These are phyloP conservation scores for Malassezia restricta DNA, from an alignment of 1,284 basidiomycete genomes.

Conservation along the genomic window DNA sequence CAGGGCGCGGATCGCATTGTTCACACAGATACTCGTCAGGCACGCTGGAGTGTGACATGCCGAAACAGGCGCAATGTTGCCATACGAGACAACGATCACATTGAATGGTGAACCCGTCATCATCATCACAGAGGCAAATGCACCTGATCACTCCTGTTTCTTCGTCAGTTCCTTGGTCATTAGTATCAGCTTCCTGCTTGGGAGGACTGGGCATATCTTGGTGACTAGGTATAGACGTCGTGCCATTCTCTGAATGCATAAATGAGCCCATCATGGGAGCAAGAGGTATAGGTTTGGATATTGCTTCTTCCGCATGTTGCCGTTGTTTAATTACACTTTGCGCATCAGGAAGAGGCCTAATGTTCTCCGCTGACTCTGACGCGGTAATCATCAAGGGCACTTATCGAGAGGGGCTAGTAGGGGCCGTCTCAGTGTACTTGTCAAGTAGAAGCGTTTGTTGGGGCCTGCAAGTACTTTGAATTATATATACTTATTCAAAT, in stretches of 20 bases:
- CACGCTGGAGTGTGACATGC: constrained; percentile 50
- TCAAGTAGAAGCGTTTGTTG: too few species aligned
- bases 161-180: constrained; percentile 35
- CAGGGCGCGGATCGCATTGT: constrained; percentile 43
- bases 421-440: too few species aligned
- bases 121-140: constrained; percentile 59
- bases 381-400: background rate
- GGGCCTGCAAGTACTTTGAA: background rate
- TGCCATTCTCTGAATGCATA: background rate
- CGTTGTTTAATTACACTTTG: background rate
- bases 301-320: background rate
- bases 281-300: background rate
- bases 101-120: constrained; percentile 83
- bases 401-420: background rate
- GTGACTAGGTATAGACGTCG: too few species aligned
- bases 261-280: constrained; percentile 5
- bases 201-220: background rate
- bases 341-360: background rate
- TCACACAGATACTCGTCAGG: constrained; percentile 56
- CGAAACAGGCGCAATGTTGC: constrained; percentile 79
- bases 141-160: constrained; percentile 49
- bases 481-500: background rate
- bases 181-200: constrained; percentile 14
- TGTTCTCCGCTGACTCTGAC: background rate
- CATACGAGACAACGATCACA: constrained; percentile 79